Conservation (phyloP, 352 stramenopile species). For the Globisporangium acanthophoron region DNA sequence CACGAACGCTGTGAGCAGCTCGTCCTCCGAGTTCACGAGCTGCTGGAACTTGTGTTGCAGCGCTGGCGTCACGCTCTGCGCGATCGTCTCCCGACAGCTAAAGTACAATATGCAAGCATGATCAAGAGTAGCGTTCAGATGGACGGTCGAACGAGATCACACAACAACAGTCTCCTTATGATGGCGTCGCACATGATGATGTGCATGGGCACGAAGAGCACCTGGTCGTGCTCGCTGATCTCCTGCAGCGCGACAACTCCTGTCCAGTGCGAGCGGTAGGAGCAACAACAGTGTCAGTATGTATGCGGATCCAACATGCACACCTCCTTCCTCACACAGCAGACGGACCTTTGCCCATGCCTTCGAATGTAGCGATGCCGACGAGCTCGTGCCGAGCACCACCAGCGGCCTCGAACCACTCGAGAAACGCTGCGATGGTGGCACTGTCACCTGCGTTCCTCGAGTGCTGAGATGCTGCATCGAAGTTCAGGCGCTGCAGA, state of each 20-base stretch:
- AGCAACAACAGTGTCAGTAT: not conserved
- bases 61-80: constrained; percentile 14
- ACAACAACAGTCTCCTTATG: not conserved
- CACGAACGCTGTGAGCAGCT: constrained; percentile 61
- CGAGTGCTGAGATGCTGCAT: not conserved
- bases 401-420: constrained; percentile 35
- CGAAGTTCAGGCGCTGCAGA: not conserved
- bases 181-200: constrained; percentile 34
- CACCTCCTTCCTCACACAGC: not conserved
- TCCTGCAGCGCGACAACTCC: constrained; percentile 22
- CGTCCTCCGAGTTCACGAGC: constrained; percentile 29
- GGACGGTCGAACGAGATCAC: not conserved
- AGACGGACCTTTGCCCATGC: constrained; percentile 29
- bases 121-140: too few relatives aligned
- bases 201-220: constrained; percentile 36
- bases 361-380: constrained; percentile 21
- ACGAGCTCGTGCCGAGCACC: constrained; percentile 19
- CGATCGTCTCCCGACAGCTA: constrained; percentile 37
- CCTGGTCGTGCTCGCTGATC: constrained; percentile 23
- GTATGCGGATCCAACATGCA: not conserved
- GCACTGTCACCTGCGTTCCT: not conserved
- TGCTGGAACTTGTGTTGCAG: constrained; percentile 32
- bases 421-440: constrained; percentile 20
- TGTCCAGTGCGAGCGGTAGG: not conserved
- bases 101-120: not conserved